Percentiles rank a stretch among this genome's conserved stretches.
phyloP scores from a whole-genome alignment of 768 basidiomycete species.

The Auricularia cornea region DNA sequence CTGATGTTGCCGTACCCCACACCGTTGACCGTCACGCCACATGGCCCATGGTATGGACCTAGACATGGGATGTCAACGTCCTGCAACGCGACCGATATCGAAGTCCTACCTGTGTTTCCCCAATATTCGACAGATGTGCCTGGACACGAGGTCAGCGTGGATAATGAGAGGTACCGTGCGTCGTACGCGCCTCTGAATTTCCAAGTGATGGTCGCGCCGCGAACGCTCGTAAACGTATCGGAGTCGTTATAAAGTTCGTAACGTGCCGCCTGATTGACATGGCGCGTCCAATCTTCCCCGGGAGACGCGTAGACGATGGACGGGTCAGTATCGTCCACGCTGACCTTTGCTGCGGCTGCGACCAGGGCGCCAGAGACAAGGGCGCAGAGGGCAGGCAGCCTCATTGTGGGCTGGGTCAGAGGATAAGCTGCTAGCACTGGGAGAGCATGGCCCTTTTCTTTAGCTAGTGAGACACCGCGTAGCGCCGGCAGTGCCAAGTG shows the following conservation, averaged over 20 bases:
- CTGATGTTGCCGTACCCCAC: neutral
- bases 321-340: neutral
- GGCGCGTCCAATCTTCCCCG: neutral
- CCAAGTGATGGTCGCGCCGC: conserved; percentile 1
- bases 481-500: too few species aligned
- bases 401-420: neutral
- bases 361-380: neutral
- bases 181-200: conserved; percentile 4
- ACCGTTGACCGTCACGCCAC: conserved; percentile 1
- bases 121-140: conserved; percentile 4
- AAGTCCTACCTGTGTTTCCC: neutral
- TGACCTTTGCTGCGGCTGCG: neutral
- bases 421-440: neutral
- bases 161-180: neutral
- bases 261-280: neutral
- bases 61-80: neutral
- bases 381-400: neutral
- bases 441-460: too few species aligned
- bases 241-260: conserved; percentile 7
- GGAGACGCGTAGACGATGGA: neutral
- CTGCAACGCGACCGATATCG: neutral
- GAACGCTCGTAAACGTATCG: conserved; percentile 3
- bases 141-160: neutral
- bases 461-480: too few species aligned
- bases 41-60: conserved; percentile 6